Conservation (phyloP, 495 filamentous ascomycete genomes). For the Annulohypoxylon stygium region DNA sequence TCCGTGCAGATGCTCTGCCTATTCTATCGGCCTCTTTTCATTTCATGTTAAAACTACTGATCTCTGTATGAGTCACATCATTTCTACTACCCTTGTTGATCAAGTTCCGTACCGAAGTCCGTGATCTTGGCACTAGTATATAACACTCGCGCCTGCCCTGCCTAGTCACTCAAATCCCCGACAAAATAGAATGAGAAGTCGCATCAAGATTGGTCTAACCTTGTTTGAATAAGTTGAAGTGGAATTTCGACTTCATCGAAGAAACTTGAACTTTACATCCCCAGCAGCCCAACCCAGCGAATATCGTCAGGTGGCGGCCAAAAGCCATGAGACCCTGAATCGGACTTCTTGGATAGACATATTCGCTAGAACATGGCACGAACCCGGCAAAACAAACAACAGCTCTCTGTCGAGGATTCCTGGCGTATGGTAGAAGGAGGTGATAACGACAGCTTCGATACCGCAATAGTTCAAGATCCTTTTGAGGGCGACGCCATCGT, state of each 20-base stretch:
- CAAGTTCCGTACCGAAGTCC: neutral
- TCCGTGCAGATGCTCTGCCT: neutral
- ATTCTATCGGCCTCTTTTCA: constrained; percentile 1
- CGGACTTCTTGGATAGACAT: constrained; percentile 9
- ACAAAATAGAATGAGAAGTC: neutral
- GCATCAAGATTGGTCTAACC: neutral
- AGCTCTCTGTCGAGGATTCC: constrained; percentile 56
- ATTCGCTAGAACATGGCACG: constrained; percentile 32
- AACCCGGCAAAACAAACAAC: constrained; percentile 24
- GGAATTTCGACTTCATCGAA: neutral
- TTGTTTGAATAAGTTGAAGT: neutral
- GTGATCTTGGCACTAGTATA: constrained; percentile 40
- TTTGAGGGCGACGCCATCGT: constrained; percentile 56
- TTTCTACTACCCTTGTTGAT: constrained; percentile 13
- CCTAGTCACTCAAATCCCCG: neutral
- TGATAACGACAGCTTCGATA: constrained; percentile 66
- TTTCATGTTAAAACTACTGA: constrained; percentile 9
- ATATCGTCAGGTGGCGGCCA: neutral
- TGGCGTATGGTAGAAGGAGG: constrained; percentile 66
- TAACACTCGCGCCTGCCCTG: constrained; percentile 26
- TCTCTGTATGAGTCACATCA: constrained; percentile 34
- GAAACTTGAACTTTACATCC: constrained; percentile 10
- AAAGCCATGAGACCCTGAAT: constrained; percentile 26
- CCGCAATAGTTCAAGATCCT: constrained; percentile 53
- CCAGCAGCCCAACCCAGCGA: neutral